Evolutionary conservation across 2,329 filamentous ascomycete genomes (phyloP), one percentile per base, ranked within the genome.

Genomic region (Trichophyton rubrum): DNA sequence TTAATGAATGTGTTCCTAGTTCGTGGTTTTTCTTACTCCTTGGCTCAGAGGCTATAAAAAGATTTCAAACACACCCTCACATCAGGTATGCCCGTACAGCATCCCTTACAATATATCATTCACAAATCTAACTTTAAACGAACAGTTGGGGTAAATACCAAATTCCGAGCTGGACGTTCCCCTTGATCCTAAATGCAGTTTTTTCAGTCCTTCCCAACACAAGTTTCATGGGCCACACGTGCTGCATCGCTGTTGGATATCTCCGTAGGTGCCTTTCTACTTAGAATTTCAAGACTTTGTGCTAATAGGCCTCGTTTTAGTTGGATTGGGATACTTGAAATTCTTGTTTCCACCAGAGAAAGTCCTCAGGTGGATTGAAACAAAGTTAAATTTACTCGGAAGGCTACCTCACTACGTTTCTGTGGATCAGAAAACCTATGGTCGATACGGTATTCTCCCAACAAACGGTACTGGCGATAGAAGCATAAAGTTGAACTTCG

Each of bases 351-450:
- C 93, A 22, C 91, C 90, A 1, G 93, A 97, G 74, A 88, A 87
- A 81, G 82, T 87, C 30, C 78, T 97, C 60, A 82, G 90, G 65
- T 97, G 88, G 85, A 81, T 96, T 60, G 93, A 99, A 75, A 84
- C 83, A 17, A 95, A 92, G 71, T 77, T 97, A 62, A 93, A 95
- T 69, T 79, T 97, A 8, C 79, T 96, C 22, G 88, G 85, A 20
- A 81, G 90, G 62, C 75, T 97, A 27, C 92, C 92, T 51, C 89
- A 95, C 74, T 97, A 96, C 69, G 87, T 97, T 56, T 95, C 89
- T 61, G 86, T 96, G 15, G 92, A 97, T 69, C 91, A 96, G 74
- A 96, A 96, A 80, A 96, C 89, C 4, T 96, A 92, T 69, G 92
- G 92, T 6, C 82, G 92, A 59, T 96, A 95, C 68, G 92, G 92